These are phyloP conservation scores for Mycogone perniciosa DNA, from an alignment of 2,329 filamentous ascomycete genomes.

Conservation along the genomic window DNA sequence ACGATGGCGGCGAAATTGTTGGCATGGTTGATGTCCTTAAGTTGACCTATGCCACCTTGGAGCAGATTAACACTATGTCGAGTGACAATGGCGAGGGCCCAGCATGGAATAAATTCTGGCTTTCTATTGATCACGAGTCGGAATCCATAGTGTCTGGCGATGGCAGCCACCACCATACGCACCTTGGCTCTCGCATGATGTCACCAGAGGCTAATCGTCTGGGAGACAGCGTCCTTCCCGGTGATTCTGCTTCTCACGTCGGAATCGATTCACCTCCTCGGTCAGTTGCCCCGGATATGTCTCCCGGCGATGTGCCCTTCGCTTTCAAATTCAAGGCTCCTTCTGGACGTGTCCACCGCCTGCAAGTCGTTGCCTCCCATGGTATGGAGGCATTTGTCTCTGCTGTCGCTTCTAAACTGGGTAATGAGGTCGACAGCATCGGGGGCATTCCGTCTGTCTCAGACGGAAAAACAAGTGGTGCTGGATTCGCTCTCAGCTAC, in stretches of 20 bases:
- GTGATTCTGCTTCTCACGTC: constrained; percentile 90
- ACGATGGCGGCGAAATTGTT: constrained; percentile 91
- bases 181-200: constrained; percentile 65
- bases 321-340: constrained; percentile 99
- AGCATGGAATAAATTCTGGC: constrained; percentile 99
- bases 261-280: constrained; percentile 72
- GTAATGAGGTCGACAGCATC: constrained; percentile 72
- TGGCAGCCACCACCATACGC: constrained; percentile 60
- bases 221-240: constrained; percentile 78
- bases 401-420: constrained; percentile 77
- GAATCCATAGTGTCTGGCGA: constrained; percentile 96
- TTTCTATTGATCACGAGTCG: constrained; percentile 88
- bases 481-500: constrained; percentile 89
- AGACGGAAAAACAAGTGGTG: constrained; percentile 67
- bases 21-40: constrained; percentile 99
- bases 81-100: constrained; percentile 86
- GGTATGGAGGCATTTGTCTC: constrained; percentile 75
- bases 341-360: constrained; percentile 83
- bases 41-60: constrained; percentile 93
- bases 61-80: constrained; percentile 95
- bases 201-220: constrained; percentile 74
- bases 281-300: constrained; percentile 52
- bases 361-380: constrained; percentile 75
- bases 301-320: constrained; percentile 70
- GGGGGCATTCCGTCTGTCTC: constrained; percentile 74